These are phyloP conservation scores for Penicillium sp. DNA, from an alignment of 2,329 filamentous ascomycete species.

Conservation along the genomic window DNA sequence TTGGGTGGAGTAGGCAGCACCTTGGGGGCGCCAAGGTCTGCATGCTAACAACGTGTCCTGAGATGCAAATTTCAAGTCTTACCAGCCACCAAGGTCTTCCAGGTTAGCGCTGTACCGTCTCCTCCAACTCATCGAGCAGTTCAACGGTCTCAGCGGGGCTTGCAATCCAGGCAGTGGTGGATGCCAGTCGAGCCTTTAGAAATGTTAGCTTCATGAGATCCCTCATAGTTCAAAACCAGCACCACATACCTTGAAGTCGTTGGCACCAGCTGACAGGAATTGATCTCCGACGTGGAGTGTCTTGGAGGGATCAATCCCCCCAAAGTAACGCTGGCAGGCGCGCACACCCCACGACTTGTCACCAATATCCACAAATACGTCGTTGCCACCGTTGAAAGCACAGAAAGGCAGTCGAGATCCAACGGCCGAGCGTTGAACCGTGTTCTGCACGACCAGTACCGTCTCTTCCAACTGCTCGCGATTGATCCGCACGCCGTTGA, in stretches of 20 bases:
- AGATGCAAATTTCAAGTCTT: neutral
- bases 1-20: neutral
- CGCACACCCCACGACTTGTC: slow-evolving; percentile 96
- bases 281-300: slow-evolving; percentile 95
- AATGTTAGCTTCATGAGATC: neutral
- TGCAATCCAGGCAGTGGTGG: slow-evolving; percentile 96
- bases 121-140: slow-evolving; percentile 73
- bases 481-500: slow-evolving; percentile 67
- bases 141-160: slow-evolving; percentile 88
- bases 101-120: slow-evolving; percentile 1
- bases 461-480: slow-evolving; percentile 94
- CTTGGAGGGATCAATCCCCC: slow-evolving; percentile 70
- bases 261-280: slow-evolving; percentile 90
- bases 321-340: slow-evolving; percentile 89
- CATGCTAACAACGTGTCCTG: neutral
- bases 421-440: slow-evolving; percentile 76
- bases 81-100: neutral
- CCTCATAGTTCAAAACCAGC: neutral
- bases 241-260: slow-evolving; percentile 80
- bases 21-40: neutral
- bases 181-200: slow-evolving; percentile 72
- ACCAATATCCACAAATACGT: slow-evolving; percentile 97
- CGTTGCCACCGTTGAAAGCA: slow-evolving; percentile 95
- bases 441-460: slow-evolving; percentile 90
- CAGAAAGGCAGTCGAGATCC: slow-evolving; percentile 80